phyloP scores from a whole-genome alignment of 2,329 filamentous ascomycete species.

The Lasiodiplodia sp. region DNA sequence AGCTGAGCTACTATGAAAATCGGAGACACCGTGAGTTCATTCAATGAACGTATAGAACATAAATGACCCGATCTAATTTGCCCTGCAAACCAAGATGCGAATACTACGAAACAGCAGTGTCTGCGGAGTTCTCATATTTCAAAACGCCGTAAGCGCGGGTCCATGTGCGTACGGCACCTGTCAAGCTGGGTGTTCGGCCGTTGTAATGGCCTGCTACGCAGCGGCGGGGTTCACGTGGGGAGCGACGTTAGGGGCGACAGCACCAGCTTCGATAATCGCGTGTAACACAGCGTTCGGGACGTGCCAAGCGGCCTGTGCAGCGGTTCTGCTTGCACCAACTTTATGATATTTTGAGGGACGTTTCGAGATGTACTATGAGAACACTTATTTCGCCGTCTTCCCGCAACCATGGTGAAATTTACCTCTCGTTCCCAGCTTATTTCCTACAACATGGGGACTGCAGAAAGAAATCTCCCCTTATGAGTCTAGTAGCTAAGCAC shows the following conservation, averaged over 20 bases:
- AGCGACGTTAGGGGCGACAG: constrained; percentile 45
- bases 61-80: neutral
- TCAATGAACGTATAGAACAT: too few relatives aligned
- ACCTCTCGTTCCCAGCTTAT: too few relatives aligned
- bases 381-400: too few relatives aligned
- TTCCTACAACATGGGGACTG: too few relatives aligned
- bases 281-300: constrained; percentile 57
- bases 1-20: too few relatives aligned
- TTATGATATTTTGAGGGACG: too few relatives aligned
- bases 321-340: constrained; percentile 44
- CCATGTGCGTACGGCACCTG: constrained; percentile 54
- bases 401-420: too few relatives aligned
- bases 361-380: too few relatives aligned
- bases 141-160: constrained; percentile 37
- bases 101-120: neutral
- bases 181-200: constrained; percentile 54
- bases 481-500: too few relatives aligned
- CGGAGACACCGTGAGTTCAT: too few relatives aligned
- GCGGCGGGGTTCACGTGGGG: constrained; percentile 55
- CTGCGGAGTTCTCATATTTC: neutral
- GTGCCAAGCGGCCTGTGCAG: constrained; percentile 55
- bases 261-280: constrained; percentile 51
- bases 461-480: too few relatives aligned
- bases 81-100: neutral
- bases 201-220: constrained; percentile 57